Evolutionary conservation across 2,329 filamentous ascomycete species (phyloP).

Genomic region (Metarhizium rileyi): DNA sequence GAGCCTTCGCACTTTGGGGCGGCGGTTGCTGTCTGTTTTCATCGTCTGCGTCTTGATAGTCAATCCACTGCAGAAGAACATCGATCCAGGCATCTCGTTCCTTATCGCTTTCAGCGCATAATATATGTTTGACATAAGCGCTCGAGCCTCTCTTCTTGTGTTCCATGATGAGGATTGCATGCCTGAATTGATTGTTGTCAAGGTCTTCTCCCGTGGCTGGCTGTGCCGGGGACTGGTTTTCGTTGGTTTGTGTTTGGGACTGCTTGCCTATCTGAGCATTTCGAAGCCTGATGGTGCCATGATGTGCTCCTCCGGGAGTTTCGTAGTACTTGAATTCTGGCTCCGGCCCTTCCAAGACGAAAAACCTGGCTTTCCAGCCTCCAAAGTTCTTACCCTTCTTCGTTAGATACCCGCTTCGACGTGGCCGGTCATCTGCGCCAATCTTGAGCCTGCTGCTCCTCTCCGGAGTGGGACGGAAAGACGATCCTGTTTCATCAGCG

Average conservation of each 20-base stretch:
- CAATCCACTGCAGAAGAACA: constrained; percentile 79
- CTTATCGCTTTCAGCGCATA: constrained; percentile 88
- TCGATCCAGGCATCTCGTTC: constrained; percentile 95
- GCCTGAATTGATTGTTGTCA: constrained; percentile 92
- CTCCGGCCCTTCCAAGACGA: constrained; percentile 46
- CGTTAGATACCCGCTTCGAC: constrained; percentile 84
- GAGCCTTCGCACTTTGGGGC: constrained; percentile 15
- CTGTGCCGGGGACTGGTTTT: constrained; percentile 51
- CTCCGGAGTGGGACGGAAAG: constrained; percentile 15
- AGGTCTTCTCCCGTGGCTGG: constrained; percentile 54
- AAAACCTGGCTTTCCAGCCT: constrained; percentile 83
- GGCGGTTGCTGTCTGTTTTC: constrained; percentile 18
- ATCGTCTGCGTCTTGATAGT: constrained; percentile 55
- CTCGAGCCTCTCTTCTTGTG: constrained; percentile 92
- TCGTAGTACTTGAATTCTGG: constrained; percentile 75
- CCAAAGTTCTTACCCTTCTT: constrained; percentile 98
- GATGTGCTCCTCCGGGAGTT: constrained; percentile 75
- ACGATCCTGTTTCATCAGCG: constrained; percentile 40
- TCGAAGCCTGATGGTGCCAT: constrained; percentile 87
- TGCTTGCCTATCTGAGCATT: constrained; percentile 93
- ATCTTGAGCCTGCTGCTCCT: constrained; percentile 24
- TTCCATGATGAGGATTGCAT: constrained; percentile 90
- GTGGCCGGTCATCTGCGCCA: constrained; percentile 55
- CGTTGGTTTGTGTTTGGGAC: constrained; percentile 38
- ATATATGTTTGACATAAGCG: constrained; percentile 80